A percentile compares a stretch with the other conserved stretches of the same genome.
Evolutionary conservation across 2,329 filamentous ascomycete genomes (phyloP).

Genomic region (Diaporthe destruens): DNA sequence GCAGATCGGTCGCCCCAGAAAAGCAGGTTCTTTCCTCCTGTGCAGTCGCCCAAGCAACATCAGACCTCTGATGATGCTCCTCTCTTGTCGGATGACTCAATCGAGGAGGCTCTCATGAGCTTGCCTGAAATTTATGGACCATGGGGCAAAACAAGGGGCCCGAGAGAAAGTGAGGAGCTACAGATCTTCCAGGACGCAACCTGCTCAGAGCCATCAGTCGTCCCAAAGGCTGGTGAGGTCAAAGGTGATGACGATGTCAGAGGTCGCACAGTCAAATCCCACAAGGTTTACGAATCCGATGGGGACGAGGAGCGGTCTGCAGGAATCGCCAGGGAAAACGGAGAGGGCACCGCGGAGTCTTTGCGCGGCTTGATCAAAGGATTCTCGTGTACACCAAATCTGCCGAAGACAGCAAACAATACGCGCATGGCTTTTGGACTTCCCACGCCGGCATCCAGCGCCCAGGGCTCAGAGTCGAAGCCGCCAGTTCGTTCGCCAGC

Average conservation of each 20-base stretch:
- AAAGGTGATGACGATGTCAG: slow-evolving; percentile 27
- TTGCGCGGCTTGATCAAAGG: slow-evolving; percentile 45
- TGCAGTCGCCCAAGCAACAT: slow-evolving; percentile 46
- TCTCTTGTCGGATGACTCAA: slow-evolving; percentile 66
- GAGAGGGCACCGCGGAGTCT: slow-evolving; percentile 43
- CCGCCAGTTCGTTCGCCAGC: slow-evolving; percentile 14
- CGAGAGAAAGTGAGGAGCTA: slow-evolving; percentile 56
- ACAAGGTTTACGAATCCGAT: slow-evolving; percentile 37
- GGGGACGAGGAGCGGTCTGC: neutral
- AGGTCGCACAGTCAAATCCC: slow-evolving; percentile 43
- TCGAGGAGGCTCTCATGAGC: slow-evolving; percentile 65
- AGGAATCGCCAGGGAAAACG: neutral
- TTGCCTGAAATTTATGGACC: slow-evolving; percentile 63
- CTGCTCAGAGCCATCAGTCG: neutral
- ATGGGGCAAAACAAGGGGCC: slow-evolving; percentile 57
- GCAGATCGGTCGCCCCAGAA: slow-evolving; percentile 55
- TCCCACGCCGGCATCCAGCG: slow-evolving; percentile 54
- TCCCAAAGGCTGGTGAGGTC: neutral
- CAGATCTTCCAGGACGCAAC: slow-evolving; percentile 59
- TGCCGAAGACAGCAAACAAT: slow-evolving; percentile 43
- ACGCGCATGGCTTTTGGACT: slow-evolving; percentile 55
- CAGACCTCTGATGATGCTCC: slow-evolving; percentile 58
- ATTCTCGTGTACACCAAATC: slow-evolving; percentile 46
- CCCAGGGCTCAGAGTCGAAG: slow-evolving; percentile 41
- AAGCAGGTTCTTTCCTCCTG: slow-evolving; percentile 67